A percentile compares a stretch with the other conserved stretches of the same genome.
Evolutionary conservation across 768 basidiomycete species (phyloP).

Genomic region (Leccinum variicolor): DNA sequence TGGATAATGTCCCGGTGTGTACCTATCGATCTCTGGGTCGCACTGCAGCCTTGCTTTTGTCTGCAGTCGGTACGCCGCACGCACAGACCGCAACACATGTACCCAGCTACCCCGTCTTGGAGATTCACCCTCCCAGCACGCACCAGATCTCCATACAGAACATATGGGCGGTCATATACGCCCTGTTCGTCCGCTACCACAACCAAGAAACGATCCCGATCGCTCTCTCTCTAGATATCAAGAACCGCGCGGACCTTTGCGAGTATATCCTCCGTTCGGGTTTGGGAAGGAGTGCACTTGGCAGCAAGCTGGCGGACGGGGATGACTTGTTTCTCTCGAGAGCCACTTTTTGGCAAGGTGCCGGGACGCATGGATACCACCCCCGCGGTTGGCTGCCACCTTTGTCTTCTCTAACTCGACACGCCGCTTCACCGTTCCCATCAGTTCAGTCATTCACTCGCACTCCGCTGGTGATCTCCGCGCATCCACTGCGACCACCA

Average conservation of each 20-base stretch:
- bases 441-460: slow-evolving; percentile 41
- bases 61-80: slow-evolving; percentile 19
- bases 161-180: slow-evolving; percentile 41
- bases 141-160: slow-evolving; percentile 27
- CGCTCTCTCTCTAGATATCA: slow-evolving; percentile 25
- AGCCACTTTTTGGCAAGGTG: slow-evolving; percentile 49
- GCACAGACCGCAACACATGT: slow-evolving; percentile 19
- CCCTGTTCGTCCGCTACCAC: slow-evolving; percentile 38
- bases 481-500: slow-evolving; percentile 48
- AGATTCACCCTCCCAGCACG: slow-evolving; percentile 3
- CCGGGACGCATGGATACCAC: slow-evolving; percentile 37
- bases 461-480: slow-evolving; percentile 43
- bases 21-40: slow-evolving; percentile 10
- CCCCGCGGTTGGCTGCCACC: slow-evolving; percentile 31
- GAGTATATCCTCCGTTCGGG: slow-evolving; percentile 40
- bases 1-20: slow-evolving; percentile 12
- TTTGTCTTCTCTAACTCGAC: slow-evolving; percentile 27
- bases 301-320: slow-evolving; percentile 4
- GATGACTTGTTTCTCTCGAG: slow-evolving; percentile 39
- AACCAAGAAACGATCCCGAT: slow-evolving; percentile 42
- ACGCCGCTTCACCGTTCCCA: slow-evolving; percentile 33
- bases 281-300: slow-evolving; percentile 22
- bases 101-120: slow-evolving; percentile 18
- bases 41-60: slow-evolving; percentile 10
- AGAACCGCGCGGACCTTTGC: slow-evolving; percentile 32